phyloP scores from a whole-genome alignment of 1,139 yeast species.

The Hyphopichia buzzinii region DNA sequence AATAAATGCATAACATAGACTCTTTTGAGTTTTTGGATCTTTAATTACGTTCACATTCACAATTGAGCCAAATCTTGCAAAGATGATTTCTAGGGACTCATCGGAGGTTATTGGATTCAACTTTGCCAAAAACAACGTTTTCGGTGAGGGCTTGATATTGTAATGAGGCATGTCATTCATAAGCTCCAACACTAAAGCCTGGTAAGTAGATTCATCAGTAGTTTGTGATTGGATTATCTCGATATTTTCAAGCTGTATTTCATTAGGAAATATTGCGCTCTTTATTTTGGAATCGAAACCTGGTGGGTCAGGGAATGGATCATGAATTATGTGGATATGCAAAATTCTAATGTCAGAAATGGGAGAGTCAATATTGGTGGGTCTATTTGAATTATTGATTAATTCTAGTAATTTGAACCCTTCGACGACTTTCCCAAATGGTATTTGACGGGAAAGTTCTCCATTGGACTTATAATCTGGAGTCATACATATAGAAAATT shows the following conservation, averaged over 20 bases:
- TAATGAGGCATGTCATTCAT: conserved; percentile 66
- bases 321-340: conserved; percentile 49
- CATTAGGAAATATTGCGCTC: conserved; percentile 2
- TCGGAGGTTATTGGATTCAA: conserved; percentile 58
- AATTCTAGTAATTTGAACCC: conserved; percentile 47
- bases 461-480: conserved; percentile 9
- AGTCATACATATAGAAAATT: conserved; percentile 26
- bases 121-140: conserved; percentile 60
- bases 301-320: conserved; percentile 47
- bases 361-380: conserved; percentile 12
- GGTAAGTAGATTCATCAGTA: conserved; percentile 10
- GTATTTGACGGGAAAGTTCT: conserved; percentile 15
- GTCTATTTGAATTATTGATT: conserved; percentile 29
- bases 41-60: conserved; percentile 50
- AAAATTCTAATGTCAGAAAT: conserved; percentile 51
- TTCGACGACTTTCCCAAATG: conserved; percentile 55
- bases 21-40: conserved; percentile 37
- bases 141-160: conserved; percentile 58
- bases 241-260: conserved; percentile 3
- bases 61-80: conserved; percentile 59
- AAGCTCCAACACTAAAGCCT: conserved; percentile 59
- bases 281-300: not conserved
- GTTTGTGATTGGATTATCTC: not conserved
- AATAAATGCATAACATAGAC: conserved; percentile 61
- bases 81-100: conserved; percentile 53